A percentile compares a stretch with the other conserved stretches of the same genome.
Evolutionary conservation across 441 rosid genomes (phyloP).

Genomic region (Raphanus hybrid): DNA sequence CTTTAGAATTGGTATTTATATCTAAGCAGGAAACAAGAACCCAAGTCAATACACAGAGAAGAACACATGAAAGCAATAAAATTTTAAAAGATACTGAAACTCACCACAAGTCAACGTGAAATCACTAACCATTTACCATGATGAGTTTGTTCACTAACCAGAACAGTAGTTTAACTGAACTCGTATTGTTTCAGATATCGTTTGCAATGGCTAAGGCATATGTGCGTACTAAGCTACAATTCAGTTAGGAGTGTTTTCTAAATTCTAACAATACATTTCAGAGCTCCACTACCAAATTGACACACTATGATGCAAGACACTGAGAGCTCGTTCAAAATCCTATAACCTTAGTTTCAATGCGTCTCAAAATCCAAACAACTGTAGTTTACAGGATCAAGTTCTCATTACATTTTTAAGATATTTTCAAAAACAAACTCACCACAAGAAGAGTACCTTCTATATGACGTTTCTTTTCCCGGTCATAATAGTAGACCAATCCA

Average conservation of each 20-base stretch:
- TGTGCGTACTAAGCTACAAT: background rate
- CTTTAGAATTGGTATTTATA: constrained; percentile 66
- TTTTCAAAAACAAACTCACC: constrained; percentile 62
- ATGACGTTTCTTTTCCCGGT: constrained; percentile 75
- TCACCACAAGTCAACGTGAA: background rate
- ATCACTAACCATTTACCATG: background rate
- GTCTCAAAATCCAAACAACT: too few species aligned
- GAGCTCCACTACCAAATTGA: too few species aligned
- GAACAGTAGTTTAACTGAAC: background rate
- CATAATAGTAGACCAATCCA: constrained; percentile 73
- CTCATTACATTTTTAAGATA: background rate
- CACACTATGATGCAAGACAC: too few species aligned
- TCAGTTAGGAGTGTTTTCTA: background rate
- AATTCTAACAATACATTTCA: too few species aligned
- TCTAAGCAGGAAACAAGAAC: constrained; percentile 47
- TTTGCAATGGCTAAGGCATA: background rate
- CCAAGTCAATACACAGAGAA: constrained; percentile 23
- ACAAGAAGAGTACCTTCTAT: constrained; percentile 89
- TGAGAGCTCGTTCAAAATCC: too few species aligned
- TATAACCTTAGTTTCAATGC: too few species aligned
- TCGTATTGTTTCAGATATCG: too few species aligned
- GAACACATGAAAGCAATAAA: background rate
- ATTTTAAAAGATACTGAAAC: background rate
- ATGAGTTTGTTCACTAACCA: constrained; percentile 3
- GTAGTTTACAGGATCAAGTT: constrained; percentile 15